phyloP scores from a whole-genome alignment of 345 rosid genomes.

The Nephelium lappaceum region DNA sequence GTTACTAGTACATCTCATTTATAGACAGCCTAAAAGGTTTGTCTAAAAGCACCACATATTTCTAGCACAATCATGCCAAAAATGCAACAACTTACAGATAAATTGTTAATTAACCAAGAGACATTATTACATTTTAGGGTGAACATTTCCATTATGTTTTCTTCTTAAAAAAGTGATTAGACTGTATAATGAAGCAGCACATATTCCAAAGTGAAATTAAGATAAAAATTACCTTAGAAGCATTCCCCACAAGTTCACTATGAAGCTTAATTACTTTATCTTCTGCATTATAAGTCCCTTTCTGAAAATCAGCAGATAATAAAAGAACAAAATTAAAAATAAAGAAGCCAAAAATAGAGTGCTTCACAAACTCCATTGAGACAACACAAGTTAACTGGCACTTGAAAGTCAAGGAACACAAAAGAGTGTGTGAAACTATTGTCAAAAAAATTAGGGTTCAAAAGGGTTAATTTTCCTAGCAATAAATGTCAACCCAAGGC shows the following conservation, averaged over 20 bases:
- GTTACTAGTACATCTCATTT: neutral
- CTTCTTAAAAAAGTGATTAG: too few relatives aligned
- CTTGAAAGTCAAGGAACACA: neutral
- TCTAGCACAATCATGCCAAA: slow-evolving; percentile 8
- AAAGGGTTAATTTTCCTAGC: neutral
- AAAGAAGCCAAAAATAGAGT: neutral
- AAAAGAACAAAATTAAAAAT: neutral
- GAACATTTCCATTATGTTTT: neutral
- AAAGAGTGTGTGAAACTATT: neutral
- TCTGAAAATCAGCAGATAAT: slow-evolving; percentile 30
- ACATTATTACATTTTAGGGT: neutral
- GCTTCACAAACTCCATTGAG: neutral
- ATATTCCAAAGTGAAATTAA: neutral
- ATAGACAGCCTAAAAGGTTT: neutral
- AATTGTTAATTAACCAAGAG: neutral
- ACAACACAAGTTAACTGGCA: neutral
- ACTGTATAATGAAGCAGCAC: neutral
- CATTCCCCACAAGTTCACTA: slow-evolving; percentile 72
- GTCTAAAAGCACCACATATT: neutral
- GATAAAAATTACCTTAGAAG: slow-evolving; percentile 58
- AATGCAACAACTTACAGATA: neutral
- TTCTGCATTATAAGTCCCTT: slow-evolving; percentile 49
- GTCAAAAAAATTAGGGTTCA: neutral
- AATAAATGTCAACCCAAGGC: neutral
- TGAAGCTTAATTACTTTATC: slow-evolving; percentile 54